Conservation (phyloP, 2,329 filamentous ascomycete species). For the Talaromyces albobiverticillius region DNA sequence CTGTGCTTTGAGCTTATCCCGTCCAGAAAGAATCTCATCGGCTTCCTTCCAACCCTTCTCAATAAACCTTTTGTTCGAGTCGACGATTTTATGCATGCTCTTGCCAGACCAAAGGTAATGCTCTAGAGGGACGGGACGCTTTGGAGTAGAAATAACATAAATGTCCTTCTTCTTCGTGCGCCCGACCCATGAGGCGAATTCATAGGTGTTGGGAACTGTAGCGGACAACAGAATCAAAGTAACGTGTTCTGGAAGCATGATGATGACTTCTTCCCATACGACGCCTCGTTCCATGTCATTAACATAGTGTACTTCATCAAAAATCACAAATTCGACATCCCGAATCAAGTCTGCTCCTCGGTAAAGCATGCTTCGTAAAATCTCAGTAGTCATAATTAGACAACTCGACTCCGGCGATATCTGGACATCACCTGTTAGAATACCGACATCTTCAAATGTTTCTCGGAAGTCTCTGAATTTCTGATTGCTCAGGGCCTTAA, state of each 20-base stretch:
- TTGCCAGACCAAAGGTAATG: conserved; percentile 97
- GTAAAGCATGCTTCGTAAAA: conserved; percentile 96
- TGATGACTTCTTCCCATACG: conserved; percentile 99
- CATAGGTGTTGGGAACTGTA: conserved; percentile 94
- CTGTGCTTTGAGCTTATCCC: conserved; percentile 68
- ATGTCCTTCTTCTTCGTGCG: conserved; percentile 98
- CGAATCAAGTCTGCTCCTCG: conserved; percentile 91
- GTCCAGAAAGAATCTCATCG: conserved; percentile 75
- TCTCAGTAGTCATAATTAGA: conserved; percentile 98
- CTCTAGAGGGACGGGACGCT: conserved; percentile 89
- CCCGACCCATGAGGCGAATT: conserved; percentile 98
- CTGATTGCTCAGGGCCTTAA: conserved; percentile 97
- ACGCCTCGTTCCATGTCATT: conserved; percentile 95
- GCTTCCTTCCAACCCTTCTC: conserved; percentile 95
- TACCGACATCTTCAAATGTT: conserved; percentile 92
- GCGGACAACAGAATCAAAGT: conserved; percentile 93
- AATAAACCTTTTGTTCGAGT: conserved; percentile 84
- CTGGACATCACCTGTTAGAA: conserved; percentile 94
- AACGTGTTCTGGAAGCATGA: conserved; percentile 97
- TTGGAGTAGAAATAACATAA: conserved; percentile 96
- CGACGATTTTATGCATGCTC: conserved; percentile 89
- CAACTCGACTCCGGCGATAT: conserved; percentile 97
- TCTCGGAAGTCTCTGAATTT: conserved; percentile 95
- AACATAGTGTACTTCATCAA: conserved; percentile 98
- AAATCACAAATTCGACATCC: conserved; percentile 98